A percentile compares a stretch with the other conserved stretches of the same genome.
phyloP scores from a whole-genome alignment of 225 moss, liverwort and hornwort genomes.

The Bryum argenteum region DNA sequence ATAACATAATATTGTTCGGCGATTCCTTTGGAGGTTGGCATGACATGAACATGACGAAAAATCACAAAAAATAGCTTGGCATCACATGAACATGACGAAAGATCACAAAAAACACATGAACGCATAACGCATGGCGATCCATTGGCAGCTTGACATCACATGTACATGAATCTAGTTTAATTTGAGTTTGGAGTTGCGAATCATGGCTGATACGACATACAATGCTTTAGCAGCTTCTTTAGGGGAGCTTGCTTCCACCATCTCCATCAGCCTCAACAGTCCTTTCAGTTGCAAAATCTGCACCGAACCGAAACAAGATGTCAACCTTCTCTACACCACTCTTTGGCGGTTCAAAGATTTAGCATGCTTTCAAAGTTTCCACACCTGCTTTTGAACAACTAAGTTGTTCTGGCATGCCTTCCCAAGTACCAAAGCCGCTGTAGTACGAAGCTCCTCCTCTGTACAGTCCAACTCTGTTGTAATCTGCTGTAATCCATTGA shows the following conservation, averaged over 20 bases:
- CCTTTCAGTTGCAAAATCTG: constrained; percentile 73
- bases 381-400: constrained; percentile 82
- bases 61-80: too few species aligned
- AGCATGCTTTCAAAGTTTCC: too few species aligned
- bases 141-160: too few species aligned
- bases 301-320: not conserved
- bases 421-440: constrained; percentile 88
- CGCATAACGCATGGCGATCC: too few species aligned
- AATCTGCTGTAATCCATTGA: constrained; percentile 74
- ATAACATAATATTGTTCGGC: too few species aligned
- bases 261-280: constrained; percentile 81
- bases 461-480: constrained; percentile 76
- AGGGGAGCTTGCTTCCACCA: constrained; percentile 63
- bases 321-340: not conserved
- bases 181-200: too few species aligned
- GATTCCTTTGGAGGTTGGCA: too few species aligned
- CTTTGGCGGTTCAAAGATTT: not conserved
- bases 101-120: too few species aligned
- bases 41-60: too few species aligned
- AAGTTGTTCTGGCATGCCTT: constrained; percentile 92
- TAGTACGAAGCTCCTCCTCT: constrained; percentile 78
- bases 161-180: too few species aligned
- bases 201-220: constrained; percentile 83
- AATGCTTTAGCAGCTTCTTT: constrained; percentile 91
- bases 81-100: too few species aligned